These are phyloP conservation scores for Musa acuminata DNA, from an alignment of 176 grass and related monocot genomes.

Conservation along the genomic window DNA sequence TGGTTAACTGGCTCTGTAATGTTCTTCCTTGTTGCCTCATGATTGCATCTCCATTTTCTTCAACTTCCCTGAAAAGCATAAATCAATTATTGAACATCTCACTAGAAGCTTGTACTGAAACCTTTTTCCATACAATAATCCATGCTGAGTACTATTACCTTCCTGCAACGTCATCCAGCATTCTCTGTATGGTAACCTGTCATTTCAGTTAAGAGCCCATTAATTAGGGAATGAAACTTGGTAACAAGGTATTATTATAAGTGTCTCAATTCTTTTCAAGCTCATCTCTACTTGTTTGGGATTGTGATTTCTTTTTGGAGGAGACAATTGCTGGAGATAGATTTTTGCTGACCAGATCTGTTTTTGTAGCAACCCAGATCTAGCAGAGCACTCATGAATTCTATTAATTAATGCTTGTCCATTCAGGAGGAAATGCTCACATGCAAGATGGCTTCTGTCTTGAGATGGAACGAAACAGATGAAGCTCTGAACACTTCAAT, in stretches of 20 bases:
- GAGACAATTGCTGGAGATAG: not conserved
- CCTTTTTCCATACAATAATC: not conserved
- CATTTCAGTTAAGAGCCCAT: conserved; percentile 24
- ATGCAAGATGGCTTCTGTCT: conserved; percentile 67
- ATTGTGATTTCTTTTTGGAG: not conserved
- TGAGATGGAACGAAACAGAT: conserved; percentile 63
- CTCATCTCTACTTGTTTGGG: not conserved
- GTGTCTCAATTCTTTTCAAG: not conserved
- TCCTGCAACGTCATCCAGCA: conserved; percentile 56
- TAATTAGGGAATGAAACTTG: conserved; percentile 8
- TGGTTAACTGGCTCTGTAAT: conserved; percentile 66
- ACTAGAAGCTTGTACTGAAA: not conserved
- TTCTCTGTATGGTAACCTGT: conserved; percentile 95
- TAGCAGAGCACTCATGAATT: not conserved
- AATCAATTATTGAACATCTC: not conserved
- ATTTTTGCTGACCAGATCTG: not conserved
- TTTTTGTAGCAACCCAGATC: not conserved
- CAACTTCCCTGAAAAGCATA: not conserved
- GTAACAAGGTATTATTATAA: not conserved
- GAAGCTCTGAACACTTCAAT: conserved; percentile 63
- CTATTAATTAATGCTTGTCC: not conserved
- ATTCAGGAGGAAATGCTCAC: conserved; percentile 38
- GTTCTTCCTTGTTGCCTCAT: conserved; percentile 24
- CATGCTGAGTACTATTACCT: conserved; percentile 5
- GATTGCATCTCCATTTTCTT: conserved; percentile 2